Conservation (phyloP, 495 filamentous ascomycete genomes). For the Achaetomiella virescens region DNA sequence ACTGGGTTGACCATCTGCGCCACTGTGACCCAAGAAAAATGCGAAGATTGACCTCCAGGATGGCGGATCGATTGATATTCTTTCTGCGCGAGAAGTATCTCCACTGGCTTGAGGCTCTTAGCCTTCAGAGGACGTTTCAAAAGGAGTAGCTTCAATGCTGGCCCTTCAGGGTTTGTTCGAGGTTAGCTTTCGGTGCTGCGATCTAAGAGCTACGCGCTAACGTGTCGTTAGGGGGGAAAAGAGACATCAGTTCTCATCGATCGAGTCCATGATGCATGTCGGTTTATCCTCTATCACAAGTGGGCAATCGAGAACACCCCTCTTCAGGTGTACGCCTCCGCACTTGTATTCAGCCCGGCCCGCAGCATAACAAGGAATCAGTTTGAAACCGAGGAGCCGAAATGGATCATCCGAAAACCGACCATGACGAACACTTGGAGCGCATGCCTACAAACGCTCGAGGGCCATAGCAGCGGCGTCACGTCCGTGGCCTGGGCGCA, state of each 20-base stretch:
- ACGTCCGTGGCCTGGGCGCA: conserved; percentile 6
- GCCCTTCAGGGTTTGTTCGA: conserved; percentile 12
- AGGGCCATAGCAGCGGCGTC: conserved; percentile 15
- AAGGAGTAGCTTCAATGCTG: conserved; percentile 19
- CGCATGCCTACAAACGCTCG: conserved; percentile 15
- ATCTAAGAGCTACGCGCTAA: neutral
- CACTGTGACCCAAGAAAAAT: neutral
- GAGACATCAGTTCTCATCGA: neutral
- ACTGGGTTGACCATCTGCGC: neutral
- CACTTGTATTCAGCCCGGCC: conserved; percentile 11
- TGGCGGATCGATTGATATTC: neutral
- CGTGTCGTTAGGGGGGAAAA: neutral
- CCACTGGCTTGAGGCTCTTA: conserved; percentile 22
- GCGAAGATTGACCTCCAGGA: conserved; percentile 10
- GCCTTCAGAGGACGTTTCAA: conserved; percentile 21
- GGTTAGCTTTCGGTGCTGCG: conserved; percentile 10
- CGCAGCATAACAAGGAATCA: conserved; percentile 22
- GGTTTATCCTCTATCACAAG: conserved; percentile 27
- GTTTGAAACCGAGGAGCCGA: conserved; percentile 5
- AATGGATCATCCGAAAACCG: conserved; percentile 26
- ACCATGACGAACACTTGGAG: conserved; percentile 32
- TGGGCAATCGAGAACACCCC: conserved; percentile 21
- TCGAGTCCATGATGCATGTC: conserved; percentile 15
- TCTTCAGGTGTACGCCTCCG: conserved; percentile 14
- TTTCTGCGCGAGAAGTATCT: conserved; percentile 17